Conservation (phyloP, 1,284 basidiomycete genomes). For the Sporisorium exsertum region DNA sequence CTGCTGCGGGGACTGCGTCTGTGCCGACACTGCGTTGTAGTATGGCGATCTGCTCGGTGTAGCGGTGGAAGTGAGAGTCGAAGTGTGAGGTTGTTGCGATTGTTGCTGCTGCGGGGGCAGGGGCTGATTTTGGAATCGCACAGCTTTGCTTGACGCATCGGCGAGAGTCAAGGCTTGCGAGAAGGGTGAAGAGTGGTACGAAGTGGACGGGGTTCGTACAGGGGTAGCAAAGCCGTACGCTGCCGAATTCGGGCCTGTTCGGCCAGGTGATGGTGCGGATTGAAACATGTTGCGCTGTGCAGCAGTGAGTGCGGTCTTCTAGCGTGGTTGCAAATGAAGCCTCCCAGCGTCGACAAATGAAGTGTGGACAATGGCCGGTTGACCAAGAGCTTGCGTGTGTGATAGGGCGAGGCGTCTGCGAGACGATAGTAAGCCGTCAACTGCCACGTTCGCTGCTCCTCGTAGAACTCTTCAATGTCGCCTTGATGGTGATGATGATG, state of each 20-base stretch:
- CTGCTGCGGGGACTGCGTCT: conserved; percentile 9
- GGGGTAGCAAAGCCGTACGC: conserved; percentile 34
- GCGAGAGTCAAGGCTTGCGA: conserved; percentile 32
- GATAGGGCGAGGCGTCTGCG: neutral
- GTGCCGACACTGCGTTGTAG: conserved; percentile 10
- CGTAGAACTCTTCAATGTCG: neutral
- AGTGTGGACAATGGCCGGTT: neutral
- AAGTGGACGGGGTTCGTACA: conserved; percentile 27
- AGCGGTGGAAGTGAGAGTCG: neutral
- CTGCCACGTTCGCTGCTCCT: neutral
- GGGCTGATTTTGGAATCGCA: conserved; percentile 43
- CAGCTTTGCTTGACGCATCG: conserved; percentile 24
- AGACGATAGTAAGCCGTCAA: neutral
- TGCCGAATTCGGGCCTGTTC: conserved; percentile 1
- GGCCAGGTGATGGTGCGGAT: conserved; percentile 11
- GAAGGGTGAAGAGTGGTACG: conserved; percentile 12
- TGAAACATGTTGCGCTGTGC: conserved; percentile 21
- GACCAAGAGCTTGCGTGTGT: neutral
- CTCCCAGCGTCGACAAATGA: neutral
- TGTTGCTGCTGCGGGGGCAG: conserved; percentile 18
- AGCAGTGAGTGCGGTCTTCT: too few relatives aligned
- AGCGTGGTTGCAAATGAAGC: neutral
- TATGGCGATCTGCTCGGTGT: conserved; percentile 27
- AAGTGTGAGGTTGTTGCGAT: conserved; percentile 1
- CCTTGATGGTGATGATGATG: neutral